phyloP scores from a whole-genome alignment of 768 basidiomycete genomes.

The Lepiota venenata region DNA sequence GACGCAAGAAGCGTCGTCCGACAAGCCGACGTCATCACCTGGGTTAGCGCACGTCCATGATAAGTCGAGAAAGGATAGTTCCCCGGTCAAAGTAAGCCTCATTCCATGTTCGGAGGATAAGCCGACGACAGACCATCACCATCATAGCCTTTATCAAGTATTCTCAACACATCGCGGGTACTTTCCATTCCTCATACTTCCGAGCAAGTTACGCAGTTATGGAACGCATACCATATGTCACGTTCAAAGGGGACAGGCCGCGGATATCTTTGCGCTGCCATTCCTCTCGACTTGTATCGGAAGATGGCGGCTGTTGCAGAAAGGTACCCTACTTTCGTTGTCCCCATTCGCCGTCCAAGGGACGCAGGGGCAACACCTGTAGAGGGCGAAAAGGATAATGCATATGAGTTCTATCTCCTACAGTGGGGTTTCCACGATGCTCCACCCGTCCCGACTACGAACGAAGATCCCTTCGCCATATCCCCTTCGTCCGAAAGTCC shows the following conservation, averaged over 20 bases:
- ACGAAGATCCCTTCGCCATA: constrained; percentile 43
- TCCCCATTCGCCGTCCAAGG: constrained; percentile 67
- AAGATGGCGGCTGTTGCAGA: constrained; percentile 62
- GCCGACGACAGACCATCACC: constrained; percentile 6
- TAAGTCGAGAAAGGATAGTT: constrained; percentile 17
- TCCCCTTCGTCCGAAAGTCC: constrained; percentile 22
- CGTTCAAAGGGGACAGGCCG: constrained; percentile 78
- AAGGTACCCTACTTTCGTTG: constrained; percentile 74
- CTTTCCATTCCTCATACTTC: constrained; percentile 65
- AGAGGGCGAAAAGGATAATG: constrained; percentile 34
- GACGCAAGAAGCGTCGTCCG: not conserved
- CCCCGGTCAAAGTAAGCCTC: constrained; percentile 19
- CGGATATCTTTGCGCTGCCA: constrained; percentile 80
- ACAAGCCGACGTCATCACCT: constrained; percentile 3
- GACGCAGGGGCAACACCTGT: constrained; percentile 17
- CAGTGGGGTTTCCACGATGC: constrained; percentile 87
- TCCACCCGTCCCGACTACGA: constrained; percentile 54
- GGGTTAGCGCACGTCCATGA: not conserved
- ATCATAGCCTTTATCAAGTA: constrained; percentile 70
- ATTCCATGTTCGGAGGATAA: not conserved
- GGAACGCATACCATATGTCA: constrained; percentile 87
- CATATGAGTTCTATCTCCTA: constrained; percentile 80
- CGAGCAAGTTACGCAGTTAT: constrained; percentile 75
- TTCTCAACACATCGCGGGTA: constrained; percentile 75
- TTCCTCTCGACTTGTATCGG: constrained; percentile 70